Evolutionary conservation across 371 early-diverging fungal species (phyloP), one percentile per base, ranked within the genome.

Genomic region (Mucor piriformis): DNA sequence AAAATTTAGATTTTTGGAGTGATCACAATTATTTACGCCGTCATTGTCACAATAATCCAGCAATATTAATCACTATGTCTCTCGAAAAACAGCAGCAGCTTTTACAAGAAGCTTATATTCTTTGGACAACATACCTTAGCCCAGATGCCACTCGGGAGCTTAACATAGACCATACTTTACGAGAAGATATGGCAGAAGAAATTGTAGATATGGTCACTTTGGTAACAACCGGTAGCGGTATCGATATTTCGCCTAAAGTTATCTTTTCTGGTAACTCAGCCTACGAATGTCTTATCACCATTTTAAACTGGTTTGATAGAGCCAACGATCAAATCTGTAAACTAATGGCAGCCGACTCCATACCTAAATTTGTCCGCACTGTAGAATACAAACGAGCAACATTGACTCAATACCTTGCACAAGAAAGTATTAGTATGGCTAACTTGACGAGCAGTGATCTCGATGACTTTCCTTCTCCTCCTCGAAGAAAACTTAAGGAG

Each of bases 331-430:
- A 87, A 20, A 73, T 86, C 25, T 84, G 77, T 64, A 66, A 76
- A 23, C 54, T 87, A 6, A 82, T 87, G 84, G 79, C 86, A 21
- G 75, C 73, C 1, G 85, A 88, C 40, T 85, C 83, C 3, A 77
- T 87, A 16, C 86, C 88, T 1, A 85, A 85, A 60, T 88, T 87
- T 59, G 68, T 77, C 8, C 79, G 70, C 47, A 84, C 88, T 8
- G 70, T 75, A 35, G 66, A 72, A 61, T 88, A 88, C 55, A 65
- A 61, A 35, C 18, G 13, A 15, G 16, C 16, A 15, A 10, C 12
- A 18, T 32, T 11, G 8, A 2, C 40, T 27, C 15, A 11, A n/a
- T 8, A 32, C 15, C 23, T 3, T 2, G 18, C 24, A 11, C 13
- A 16, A 38, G 21, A 44, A n/a, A 25, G 8, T 3, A 38, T 18